Percentiles rank a stretch among this genome's conserved stretches.
These are phyloP conservation scores for Dipteronia sinensis DNA, from an alignment of 345 rosid genomes.

Conservation along the genomic window DNA sequence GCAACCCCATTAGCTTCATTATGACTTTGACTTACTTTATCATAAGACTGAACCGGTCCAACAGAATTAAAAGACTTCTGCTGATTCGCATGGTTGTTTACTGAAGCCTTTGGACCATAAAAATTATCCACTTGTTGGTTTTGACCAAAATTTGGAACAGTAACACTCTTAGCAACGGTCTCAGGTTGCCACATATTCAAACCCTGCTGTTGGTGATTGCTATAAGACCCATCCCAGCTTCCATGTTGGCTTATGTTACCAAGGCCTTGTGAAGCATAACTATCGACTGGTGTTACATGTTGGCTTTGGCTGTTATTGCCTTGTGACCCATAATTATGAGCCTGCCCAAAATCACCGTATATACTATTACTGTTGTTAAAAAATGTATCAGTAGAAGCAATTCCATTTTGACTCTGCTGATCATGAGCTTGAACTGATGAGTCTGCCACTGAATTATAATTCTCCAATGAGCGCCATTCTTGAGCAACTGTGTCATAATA, in stretches of 20 bases:
- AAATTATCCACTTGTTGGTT: slow-evolving; percentile 47
- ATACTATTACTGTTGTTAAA: slow-evolving; percentile 35
- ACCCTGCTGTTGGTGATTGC: slow-evolving; percentile 44
- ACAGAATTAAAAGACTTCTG: slow-evolving; percentile 39
- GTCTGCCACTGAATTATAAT: slow-evolving; percentile 60
- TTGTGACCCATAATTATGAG: slow-evolving; percentile 42
- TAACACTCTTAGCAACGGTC: slow-evolving; percentile 34
- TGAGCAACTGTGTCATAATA: slow-evolving; percentile 71
- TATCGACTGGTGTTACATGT: slow-evolving; percentile 47
- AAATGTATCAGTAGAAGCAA: slow-evolving; percentile 34
- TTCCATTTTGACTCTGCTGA: slow-evolving; percentile 64
- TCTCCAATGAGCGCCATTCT: slow-evolving; percentile 76
- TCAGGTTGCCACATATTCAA: slow-evolving; percentile 53
- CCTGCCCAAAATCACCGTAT: slow-evolving; percentile 43
- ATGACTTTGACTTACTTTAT: slow-evolving; percentile 38
- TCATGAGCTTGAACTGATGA: slow-evolving; percentile 44
- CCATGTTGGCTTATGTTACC: slow-evolving; percentile 43
- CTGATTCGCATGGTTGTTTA: slow-evolving; percentile 40
- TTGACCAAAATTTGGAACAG: slow-evolving; percentile 44
- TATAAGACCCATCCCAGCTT: slow-evolving; percentile 54
- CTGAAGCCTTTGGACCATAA: slow-evolving; percentile 43
- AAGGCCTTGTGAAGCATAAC: slow-evolving; percentile 39
- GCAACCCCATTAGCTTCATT: slow-evolving; percentile 53
- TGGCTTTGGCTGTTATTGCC: slow-evolving; percentile 45
- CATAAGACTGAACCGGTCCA: slow-evolving; percentile 34